Evolutionary conservation across 2,329 filamentous ascomycete genomes (phyloP).

Genomic region (Cordyceps farinosa): DNA sequence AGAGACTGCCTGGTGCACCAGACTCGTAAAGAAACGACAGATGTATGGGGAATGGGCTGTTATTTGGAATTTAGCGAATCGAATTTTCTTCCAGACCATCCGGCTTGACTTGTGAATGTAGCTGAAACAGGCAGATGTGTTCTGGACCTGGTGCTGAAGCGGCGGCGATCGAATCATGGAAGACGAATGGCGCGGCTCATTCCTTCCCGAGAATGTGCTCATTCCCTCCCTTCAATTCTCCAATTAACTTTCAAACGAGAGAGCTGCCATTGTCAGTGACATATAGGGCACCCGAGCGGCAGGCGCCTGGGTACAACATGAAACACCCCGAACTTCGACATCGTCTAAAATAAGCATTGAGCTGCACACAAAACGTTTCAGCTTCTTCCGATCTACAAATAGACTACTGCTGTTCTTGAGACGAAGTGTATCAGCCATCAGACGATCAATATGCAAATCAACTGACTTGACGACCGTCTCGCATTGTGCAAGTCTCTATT

Average conservation of each 20-base stretch:
- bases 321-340: neutral
- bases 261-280: neutral
- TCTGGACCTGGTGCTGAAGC: neutral
- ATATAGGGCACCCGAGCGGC: neutral
- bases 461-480: neutral
- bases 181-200: neutral
- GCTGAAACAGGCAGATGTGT: neutral
- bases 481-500: neutral
- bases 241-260: neutral
- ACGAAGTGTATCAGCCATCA: constrained; percentile 6
- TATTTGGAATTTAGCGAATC: constrained; percentile 16
- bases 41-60: neutral
- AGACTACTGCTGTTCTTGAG: neutral
- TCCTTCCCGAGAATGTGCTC: neutral
- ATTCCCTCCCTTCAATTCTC: too few species aligned
- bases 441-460: neutral
- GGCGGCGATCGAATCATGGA: neutral
- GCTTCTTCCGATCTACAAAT: neutral
- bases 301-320: neutral
- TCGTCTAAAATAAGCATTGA: neutral
- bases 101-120: neutral
- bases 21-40: constrained; percentile 39
- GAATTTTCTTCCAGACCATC: neutral
- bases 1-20: constrained; percentile 81
- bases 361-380: neutral